Percentiles rank a stretch among this genome's conserved stretches.
phyloP scores from a whole-genome alignment of 257 asterid species.

The Fraxinus excelsior region DNA sequence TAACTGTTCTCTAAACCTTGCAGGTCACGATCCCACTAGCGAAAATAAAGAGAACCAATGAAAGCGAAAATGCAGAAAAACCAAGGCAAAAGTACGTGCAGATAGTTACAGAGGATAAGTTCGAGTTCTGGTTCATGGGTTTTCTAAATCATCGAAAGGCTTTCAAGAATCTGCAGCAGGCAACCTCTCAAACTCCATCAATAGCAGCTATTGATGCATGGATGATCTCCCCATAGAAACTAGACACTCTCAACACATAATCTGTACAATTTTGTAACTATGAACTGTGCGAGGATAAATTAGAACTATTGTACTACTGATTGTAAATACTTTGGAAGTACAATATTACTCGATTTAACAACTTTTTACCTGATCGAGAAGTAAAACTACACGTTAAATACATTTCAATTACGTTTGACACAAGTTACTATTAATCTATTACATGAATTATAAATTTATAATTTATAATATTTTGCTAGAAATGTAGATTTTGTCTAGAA shows the following conservation, averaged over 20 bases:
- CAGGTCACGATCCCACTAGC: not conserved
- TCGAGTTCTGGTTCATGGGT: slow-evolving; percentile 66
- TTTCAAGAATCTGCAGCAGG: slow-evolving; percentile 35
- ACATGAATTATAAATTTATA: too few species aligned
- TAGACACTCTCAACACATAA: not conserved
- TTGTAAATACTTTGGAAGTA: too few species aligned
- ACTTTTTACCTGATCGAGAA: too few species aligned
- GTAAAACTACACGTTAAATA: too few species aligned
- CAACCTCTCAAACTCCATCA: slow-evolving; percentile 25
- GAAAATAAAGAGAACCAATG: slow-evolving; percentile 33
- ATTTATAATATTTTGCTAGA: too few species aligned
- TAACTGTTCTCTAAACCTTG: not conserved
- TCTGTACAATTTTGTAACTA: slow-evolving; percentile 1
- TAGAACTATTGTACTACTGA: too few species aligned
- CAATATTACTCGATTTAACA: too few species aligned
- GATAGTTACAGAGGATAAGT: slow-evolving; percentile 44
- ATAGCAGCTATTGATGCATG: slow-evolving; percentile 1
- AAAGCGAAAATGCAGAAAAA: slow-evolving; percentile 27
- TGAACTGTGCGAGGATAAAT: too few species aligned
- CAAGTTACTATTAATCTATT: too few species aligned
- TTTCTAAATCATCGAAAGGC: slow-evolving; percentile 44
- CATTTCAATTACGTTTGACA: too few species aligned
- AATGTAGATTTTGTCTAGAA: too few species aligned
- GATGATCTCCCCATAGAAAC: not conserved
- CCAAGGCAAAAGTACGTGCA: slow-evolving; percentile 28